A percentile compares a stretch with the other conserved stretches of the same genome.
phyloP scores from a whole-genome alignment of 2,329 filamentous ascomycete species.

The Dactylellina cionopaga region DNA sequence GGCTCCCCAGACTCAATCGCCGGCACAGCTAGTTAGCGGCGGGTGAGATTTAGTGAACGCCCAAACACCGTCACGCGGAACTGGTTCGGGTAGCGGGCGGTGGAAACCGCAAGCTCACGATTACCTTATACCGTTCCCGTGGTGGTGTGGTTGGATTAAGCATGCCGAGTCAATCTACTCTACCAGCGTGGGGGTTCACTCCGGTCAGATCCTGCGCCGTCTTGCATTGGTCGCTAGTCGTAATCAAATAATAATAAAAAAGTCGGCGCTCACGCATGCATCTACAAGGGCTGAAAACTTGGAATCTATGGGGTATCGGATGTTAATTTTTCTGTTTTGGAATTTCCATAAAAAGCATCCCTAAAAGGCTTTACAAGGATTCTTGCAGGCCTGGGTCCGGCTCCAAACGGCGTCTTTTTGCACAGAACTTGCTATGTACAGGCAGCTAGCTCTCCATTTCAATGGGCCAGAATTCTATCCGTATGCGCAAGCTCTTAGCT shows the following conservation, averaged over 20 bases:
- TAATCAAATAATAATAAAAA: conserved; percentile 32
- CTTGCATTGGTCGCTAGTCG: conserved; percentile 41
- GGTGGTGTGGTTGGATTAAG: conserved; percentile 31
- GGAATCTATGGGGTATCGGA: conserved; percentile 34
- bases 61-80: conserved; percentile 35
- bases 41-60: not conserved
- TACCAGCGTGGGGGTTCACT: conserved; percentile 13
- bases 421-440: conserved; percentile 1
- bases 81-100: conserved; percentile 28
- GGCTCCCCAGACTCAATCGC: conserved; percentile 29
- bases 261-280: conserved; percentile 5
- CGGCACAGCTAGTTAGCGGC: no score
- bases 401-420: conserved; percentile 6
- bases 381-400: not conserved
- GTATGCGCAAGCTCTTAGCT: conserved; percentile 13
- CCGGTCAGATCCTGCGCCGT: not conserved
- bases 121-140: conserved; percentile 9
- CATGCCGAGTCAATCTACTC: not conserved
- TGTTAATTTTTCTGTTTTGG: conserved; percentile 11
- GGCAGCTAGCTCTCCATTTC: not conserved
- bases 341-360: conserved; percentile 12
- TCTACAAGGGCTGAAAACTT: conserved; percentile 17
- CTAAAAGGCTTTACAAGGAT: not conserved
- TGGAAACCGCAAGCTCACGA: conserved; percentile 35
- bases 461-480: conserved; percentile 3